These are phyloP conservation scores for Ceratobasidium sp. DNA, from an alignment of 1,284 basidiomycete species.

Conservation along the genomic window DNA sequence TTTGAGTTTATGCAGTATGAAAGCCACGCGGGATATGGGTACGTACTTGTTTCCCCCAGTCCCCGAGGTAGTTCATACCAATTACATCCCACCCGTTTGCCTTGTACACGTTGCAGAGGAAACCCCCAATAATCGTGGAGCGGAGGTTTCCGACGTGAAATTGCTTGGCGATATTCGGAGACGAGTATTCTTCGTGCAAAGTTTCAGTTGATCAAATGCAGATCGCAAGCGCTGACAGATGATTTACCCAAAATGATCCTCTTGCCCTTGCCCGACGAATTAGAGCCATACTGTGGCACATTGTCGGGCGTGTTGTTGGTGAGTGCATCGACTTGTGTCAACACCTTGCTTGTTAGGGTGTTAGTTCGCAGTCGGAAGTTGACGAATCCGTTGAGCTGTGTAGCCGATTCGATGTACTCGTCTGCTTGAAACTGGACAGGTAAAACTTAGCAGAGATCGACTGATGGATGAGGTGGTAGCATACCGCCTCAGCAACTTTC, in stretches of 20 bases:
- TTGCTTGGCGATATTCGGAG: slow-evolving; percentile 97
- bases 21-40: not conserved
- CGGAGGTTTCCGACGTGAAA: slow-evolving; percentile 98
- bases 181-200: slow-evolving; percentile 80
- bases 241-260: slow-evolving; percentile 66
- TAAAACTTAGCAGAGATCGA: not conserved
- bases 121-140: slow-evolving; percentile 97
- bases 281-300: slow-evolving; percentile 76
- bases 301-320: slow-evolving; percentile 68
- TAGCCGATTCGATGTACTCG: slow-evolving; percentile 72
- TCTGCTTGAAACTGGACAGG: slow-evolving; percentile 70
- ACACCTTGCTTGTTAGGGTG: slow-evolving; percentile 78
- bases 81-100: slow-evolving; percentile 93
- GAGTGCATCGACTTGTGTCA: slow-evolving; percentile 82
- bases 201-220: not conserved
- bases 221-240: not conserved
- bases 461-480: slow-evolving; percentile 51
- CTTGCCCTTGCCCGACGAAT: slow-evolving; percentile 81
- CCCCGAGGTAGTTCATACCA: slow-evolving; percentile 93
- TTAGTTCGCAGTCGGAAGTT: slow-evolving; percentile 80
- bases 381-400: slow-evolving; percentile 81
- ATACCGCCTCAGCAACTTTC: slow-evolving; percentile 77
- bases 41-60: slow-evolving; percentile 81
- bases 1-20: not conserved
- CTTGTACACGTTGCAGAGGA: slow-evolving; percentile 91